Evolutionary conservation across 192 early-diverging fungal genomes (phyloP).

Genomic region (Coemansia sp.): DNA sequence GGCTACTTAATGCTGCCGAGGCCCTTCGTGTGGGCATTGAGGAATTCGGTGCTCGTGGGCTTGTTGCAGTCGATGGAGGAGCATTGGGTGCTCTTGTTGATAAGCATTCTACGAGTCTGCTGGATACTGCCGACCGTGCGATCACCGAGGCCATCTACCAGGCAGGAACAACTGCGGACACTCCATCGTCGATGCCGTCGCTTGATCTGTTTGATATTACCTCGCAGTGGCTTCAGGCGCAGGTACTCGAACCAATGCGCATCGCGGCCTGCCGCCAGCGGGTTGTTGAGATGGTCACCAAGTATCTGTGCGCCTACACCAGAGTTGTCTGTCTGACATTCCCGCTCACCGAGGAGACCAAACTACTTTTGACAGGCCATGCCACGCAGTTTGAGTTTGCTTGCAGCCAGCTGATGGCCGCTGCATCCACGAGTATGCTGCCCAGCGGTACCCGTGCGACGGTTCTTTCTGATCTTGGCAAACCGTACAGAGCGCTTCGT

Average conservation of each 20-base stretch:
- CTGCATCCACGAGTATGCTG: neutral
- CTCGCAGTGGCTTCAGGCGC: constrained; percentile 36
- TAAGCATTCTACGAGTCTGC: constrained; percentile 5
- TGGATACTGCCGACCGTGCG: constrained; percentile 12
- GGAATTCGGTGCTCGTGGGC: constrained; percentile 10
- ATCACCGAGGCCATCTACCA: constrained; percentile 9
- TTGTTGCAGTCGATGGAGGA: neutral
- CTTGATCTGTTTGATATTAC: constrained; percentile 14
- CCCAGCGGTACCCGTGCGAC: neutral
- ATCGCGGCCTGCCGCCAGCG: neutral
- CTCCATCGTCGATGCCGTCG: neutral
- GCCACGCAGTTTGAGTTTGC: constrained; percentile 45
- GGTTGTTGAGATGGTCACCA: constrained; percentile 12
- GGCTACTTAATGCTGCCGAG: constrained; percentile 25
- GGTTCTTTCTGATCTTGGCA: constrained; percentile 13
- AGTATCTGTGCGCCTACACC: constrained; percentile 15
- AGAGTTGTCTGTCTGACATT: constrained; percentile 13
- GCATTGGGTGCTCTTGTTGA: constrained; percentile 10
- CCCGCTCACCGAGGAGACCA: constrained; percentile 34
- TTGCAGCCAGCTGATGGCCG: constrained; percentile 25
- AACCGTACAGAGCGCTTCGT: constrained; percentile 18
- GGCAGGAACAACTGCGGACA: neutral
- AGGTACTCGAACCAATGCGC: constrained; percentile 20
- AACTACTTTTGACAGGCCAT: constrained; percentile 24
- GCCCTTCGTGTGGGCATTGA: constrained; percentile 11